Evolutionary conservation across 768 basidiomycete species (phyloP), one percentile per base, ranked within the genome.

Genomic region (Mycena latifolia): DNA sequence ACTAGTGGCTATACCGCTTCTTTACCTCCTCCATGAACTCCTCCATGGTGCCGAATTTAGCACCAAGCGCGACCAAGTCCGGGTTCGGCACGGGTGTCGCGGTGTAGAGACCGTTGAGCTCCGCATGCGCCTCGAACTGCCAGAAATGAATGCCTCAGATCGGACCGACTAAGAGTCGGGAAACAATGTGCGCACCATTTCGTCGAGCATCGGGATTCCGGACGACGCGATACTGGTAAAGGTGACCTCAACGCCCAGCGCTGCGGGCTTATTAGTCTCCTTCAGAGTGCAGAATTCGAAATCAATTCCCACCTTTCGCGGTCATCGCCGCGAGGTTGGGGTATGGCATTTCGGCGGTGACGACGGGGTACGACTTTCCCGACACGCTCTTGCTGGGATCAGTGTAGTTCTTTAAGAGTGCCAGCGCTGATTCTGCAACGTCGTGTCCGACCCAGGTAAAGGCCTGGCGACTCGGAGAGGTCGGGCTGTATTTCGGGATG

Each of bases 81-180:
- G 63, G 56, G 50, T 65, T 60, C 0, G 58, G 64, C 11, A 65
- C 52, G 5, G 46, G 43, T 9, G 52, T 60, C 24, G 28, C 24
- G n/a, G 54, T 48, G 29, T 31, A 55, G 6, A 66, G 27, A 17
- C 65, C 65, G 18, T 41, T 41, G n/a, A 55, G 61, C 9, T 66
- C 58, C 0, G 59, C 22, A 4, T 55, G 58, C 7, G 58, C 47
- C 11, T n/a, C 20, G 20, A 14, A 55, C 64, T 65, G 18, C 3
- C 7, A 25, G 31, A 11, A 33, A 33, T 11, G 31, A 33, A 11
- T 33, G 31, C 5, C 9, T 37, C 15, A 37, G 14, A 14, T 8
- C 3, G 37, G 37, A 37, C 15, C 41, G 20, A 11, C 5, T 33
- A 33, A 43, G 41, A 2, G 18, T 37, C 15, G 37, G 28, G 18